Conservation (phyloP, 441 rosid genomes). For the Gossypium gossypioides region DNA sequence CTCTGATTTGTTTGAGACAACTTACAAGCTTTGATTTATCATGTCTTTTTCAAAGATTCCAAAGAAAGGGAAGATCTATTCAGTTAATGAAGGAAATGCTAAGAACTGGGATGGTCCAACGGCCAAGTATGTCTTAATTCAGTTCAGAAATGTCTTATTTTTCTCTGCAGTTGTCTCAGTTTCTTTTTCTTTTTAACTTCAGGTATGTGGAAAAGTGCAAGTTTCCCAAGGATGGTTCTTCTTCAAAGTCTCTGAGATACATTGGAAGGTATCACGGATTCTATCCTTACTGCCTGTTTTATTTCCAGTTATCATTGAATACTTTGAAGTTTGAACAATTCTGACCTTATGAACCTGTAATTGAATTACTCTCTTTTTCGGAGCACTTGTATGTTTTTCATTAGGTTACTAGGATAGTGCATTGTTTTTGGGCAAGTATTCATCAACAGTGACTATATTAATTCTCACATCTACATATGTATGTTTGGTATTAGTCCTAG, state of each 20-base stretch:
- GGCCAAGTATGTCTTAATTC: slow-evolving; percentile 47
- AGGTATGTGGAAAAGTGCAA: slow-evolving; percentile 90
- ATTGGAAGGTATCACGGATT: slow-evolving; percentile 67
- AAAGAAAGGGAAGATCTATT: slow-evolving; percentile 81
- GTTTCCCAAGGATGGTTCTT: slow-evolving; percentile 75
- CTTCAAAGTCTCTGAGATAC: slow-evolving; percentile 82
- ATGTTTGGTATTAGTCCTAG: too few relatives aligned
- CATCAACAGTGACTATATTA: too few relatives aligned
- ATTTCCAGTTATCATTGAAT: not conserved
- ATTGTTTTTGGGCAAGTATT: too few relatives aligned
- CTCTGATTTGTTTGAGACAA: slow-evolving; percentile 1
- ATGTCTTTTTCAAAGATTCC: slow-evolving; percentile 48
- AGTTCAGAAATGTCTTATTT: not conserved
- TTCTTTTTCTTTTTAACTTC: not conserved
- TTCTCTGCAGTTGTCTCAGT: slow-evolving; percentile 2
- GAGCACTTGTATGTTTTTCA: too few relatives aligned
- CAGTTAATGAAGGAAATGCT: slow-evolving; percentile 96
- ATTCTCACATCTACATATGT: too few relatives aligned
- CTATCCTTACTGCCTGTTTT: not conserved
- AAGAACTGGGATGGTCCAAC: slow-evolving; percentile 94
- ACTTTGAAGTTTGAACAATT: too few relatives aligned
- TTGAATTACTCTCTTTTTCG: too few relatives aligned
- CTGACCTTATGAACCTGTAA: too few relatives aligned
- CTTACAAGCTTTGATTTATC: not conserved
- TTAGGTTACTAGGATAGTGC: too few relatives aligned